Base-by-base conservation (phyloP, 129 eudicot genomes). In the Chrysanthemum makinoi region DNA sequence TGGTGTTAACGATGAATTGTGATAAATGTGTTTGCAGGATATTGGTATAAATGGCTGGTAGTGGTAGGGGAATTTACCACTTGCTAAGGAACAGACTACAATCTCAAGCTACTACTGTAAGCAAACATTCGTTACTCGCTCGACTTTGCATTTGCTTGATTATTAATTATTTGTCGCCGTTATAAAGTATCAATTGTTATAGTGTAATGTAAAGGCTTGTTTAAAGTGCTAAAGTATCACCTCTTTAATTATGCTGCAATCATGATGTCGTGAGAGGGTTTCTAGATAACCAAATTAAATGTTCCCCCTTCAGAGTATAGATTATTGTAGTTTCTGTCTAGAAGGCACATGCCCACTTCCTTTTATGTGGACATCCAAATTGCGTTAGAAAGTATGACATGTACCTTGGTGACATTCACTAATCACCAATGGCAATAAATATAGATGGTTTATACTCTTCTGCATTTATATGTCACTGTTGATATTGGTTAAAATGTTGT, bases 51-150 rank as follows among this genome's bases (percentile, higher is more conserved):
- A 89, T 84, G 96, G 83, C 84, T 70, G 89, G 46, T 39, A 1
- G 91, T 69, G 87, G 87, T 70, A 79, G 95, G 86, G 82, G 86
- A 58, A 69, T 87, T 72, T 82, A 83, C 75, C 87, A 81, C 79
- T 79, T 90, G 79, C 82, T 90, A 65, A 83, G 78, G 83, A 80
- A 78, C 65, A 83, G 82, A 17, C 81, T 84, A 64, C 84, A 83
- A 43, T 79, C 87, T 67, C 83, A 80, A 65, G 46, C 46, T 6
- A 76, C 79, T 76, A 72, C 83, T 76, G 94, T 90, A 87, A 84
- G 35, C 35, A 30, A 4, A 5, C 35, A 82, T 18, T 17, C 10
- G 46, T 7, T 5, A 39, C 10, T 65, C 33, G 50, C 19, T 48
- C 4, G 22, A 26, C 18, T 61, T 47, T 24, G 50, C 22, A 65